A percentile compares a stretch with the other conserved stretches of the same genome.
These are phyloP conservation scores for Aspergillus versicolor DNA, from an alignment of 2,329 filamentous ascomycete species.

Conservation along the genomic window DNA sequence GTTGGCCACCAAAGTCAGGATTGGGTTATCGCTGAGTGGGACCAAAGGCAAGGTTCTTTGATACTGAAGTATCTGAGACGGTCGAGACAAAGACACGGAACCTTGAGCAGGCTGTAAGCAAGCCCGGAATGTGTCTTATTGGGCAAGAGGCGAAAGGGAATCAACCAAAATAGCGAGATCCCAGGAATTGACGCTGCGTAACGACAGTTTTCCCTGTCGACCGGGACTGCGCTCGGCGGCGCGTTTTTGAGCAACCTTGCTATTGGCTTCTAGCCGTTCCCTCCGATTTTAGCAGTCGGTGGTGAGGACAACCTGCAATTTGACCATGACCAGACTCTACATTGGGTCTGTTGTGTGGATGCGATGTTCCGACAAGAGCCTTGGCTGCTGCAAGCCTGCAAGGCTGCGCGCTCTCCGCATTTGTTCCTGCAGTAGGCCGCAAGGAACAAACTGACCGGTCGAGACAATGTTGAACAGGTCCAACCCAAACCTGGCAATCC, in stretches of 20 bases:
- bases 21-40: not conserved
- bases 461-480: slow-evolving; percentile 21
- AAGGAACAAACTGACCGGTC: slow-evolving; percentile 24
- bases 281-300: slow-evolving; percentile 2
- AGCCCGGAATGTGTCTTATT: not conserved
- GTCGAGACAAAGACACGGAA: not conserved
- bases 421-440: slow-evolving; percentile 40
- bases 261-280: not conserved
- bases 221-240: not conserved
- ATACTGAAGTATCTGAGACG: not conserved
- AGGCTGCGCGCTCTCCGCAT: slow-evolving; percentile 26
- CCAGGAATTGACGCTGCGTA: not conserved
- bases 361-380: slow-evolving; percentile 6
- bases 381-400: slow-evolving; percentile 18
- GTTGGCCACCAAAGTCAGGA: not conserved
- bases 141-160: not conserved
- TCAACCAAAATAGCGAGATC: not conserved
- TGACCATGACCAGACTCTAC: not conserved
- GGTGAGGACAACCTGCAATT: not conserved
- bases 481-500: slow-evolving; percentile 1
- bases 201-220: not conserved
- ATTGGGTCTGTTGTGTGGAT: slow-evolving; percentile 9
- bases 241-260: slow-evolving; percentile 5
- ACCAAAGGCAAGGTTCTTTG: not conserved
- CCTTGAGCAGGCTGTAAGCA: not conserved